phyloP scores from a whole-genome alignment of 345 rosid genomes.

The Arabis alpina region DNA sequence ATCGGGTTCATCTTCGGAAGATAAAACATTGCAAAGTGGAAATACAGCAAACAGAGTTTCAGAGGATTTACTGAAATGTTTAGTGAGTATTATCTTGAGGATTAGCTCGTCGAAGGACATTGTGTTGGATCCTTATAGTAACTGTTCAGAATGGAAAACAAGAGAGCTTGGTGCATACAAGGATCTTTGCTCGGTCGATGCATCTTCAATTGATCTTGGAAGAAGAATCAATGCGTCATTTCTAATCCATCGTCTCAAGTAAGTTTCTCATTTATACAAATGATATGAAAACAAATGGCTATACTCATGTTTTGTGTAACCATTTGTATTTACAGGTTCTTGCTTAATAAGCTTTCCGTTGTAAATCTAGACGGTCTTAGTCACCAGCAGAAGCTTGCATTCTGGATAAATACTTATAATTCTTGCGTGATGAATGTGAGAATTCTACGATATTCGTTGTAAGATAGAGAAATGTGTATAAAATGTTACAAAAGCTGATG shows the following conservation, averaged over 20 bases:
- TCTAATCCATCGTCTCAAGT: slow-evolving; percentile 79
- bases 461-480: not conserved
- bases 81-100: slow-evolving; percentile 66
- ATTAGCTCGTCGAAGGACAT: slow-evolving; percentile 65
- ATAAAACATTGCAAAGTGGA: slow-evolving; percentile 47
- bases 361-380: slow-evolving; percentile 68
- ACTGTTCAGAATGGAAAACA: slow-evolving; percentile 44
- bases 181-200: slow-evolving; percentile 58
- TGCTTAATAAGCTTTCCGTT: slow-evolving; percentile 73
- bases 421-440: slow-evolving; percentile 89
- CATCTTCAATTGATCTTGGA: slow-evolving; percentile 62
- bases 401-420: slow-evolving; percentile 92
- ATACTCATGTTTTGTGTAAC: slow-evolving; percentile 31
- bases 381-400: slow-evolving; percentile 95
- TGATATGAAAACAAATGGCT: not conserved
- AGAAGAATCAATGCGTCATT: slow-evolving; percentile 58
- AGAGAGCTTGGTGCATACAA: slow-evolving; percentile 73
- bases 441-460: not conserved
- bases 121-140: slow-evolving; percentile 64
- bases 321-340: slow-evolving; percentile 51
- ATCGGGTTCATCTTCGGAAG: slow-evolving; percentile 48
- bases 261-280: slow-evolving; percentile 31
- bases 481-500: not conserved
- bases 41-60: slow-evolving; percentile 69
- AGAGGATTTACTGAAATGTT: slow-evolving; percentile 68